Evolutionary conservation across 225 moss, liverwort and hornwort genomes (phyloP), one percentile per base, ranked within the genome.

Genomic region (Neckera pumila): DNA sequence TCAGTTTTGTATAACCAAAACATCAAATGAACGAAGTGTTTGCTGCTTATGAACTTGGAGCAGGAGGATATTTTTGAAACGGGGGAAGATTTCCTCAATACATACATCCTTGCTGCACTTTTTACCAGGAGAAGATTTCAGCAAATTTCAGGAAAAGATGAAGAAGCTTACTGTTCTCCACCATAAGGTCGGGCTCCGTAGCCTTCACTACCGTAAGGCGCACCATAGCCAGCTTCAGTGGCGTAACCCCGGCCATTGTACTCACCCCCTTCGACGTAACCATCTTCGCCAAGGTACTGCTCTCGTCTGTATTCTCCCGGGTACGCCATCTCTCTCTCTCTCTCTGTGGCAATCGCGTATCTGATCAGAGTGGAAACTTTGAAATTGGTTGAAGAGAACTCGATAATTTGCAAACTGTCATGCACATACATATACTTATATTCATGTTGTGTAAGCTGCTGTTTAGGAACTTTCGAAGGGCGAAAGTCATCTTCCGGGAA

Each of bases 241-340:
- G 38, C 69, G 78, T 89, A 80, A 15, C 76, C 58, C 12, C 81
- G 86, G 23, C 6, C 67, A 62, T 73, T 53, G 49, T 86, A 90
- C 11, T 79, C 59, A 26, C 76, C 66, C 18, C 83, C 86, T 54
- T 65, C 86, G 30, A 13, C 59, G 31, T 88, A 88, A 2, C 89
- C 92, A 57, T 81, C 92, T 38, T 92, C 86, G 17, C 88, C 92
- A 43, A 14, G 33, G 60, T 61, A 82, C 72, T 33, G n/a, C 60
- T 90, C 87, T 17, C 82, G 56, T 58, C 89, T 34, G 38, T 91
- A 91, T 75, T 87, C 87, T 43, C 89, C 91, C 11, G 87, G 79
- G 66, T 92, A 91, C 54, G 90, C 87, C 92, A 92, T 92, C 81
- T 62, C 75, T 91, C 22, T n/a, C 74, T 51, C 65, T 91, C 78